Base-by-base conservation (phyloP, 2,329 filamentous ascomycete genomes). In the Fusarium nygamai region DNA sequence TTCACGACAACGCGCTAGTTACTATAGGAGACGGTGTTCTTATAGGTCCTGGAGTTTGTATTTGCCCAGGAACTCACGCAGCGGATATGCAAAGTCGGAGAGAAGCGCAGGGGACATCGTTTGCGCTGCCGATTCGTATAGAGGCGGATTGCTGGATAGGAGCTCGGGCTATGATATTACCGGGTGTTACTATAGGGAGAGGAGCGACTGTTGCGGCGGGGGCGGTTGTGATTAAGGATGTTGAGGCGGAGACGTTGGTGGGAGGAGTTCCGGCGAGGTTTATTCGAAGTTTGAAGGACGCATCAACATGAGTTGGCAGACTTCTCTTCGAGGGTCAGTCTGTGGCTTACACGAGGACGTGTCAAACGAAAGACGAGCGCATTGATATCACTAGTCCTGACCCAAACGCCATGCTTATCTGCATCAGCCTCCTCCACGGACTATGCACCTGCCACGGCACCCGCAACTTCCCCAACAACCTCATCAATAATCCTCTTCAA, bases 121-220 rank as follows among this genome's bases (percentile, higher is more conserved):
- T 71, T 24, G 69, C 68, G 8, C 19, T 71, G 2, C 68, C 68
- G 3, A 71, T 71, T 17, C 36, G 43, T 2, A 67, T 71, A 12
- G 68, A 71, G 41, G 38, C 53, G 4, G 67, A 71, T 10, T 61
- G 61, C 3, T 71, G 68, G 68, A 67, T 71, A 43, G 68, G 67
- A 11, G 68, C 67, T 4, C 34, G 61, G 2, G 68, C 38, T 1
- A 71, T 67, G 3, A 71, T 71, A 8, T 56, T 71, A 0, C 39
- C 68, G 7, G 68, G 61, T 8, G 61, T 71, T 4, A 61, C 61
- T 1, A 67, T 71, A 22, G 68, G 68, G 1, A 61, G 56, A 39
- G 68, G 67, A 3, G 56, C 68, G 1, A 71, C 67, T 8, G 61
- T 71, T 16, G 67, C 68, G 20, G 68, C 67, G 0, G 68, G 67